Conservation (phyloP, 2,329 filamentous ascomycete genomes). For the Domatiomyces globalis region DNA sequence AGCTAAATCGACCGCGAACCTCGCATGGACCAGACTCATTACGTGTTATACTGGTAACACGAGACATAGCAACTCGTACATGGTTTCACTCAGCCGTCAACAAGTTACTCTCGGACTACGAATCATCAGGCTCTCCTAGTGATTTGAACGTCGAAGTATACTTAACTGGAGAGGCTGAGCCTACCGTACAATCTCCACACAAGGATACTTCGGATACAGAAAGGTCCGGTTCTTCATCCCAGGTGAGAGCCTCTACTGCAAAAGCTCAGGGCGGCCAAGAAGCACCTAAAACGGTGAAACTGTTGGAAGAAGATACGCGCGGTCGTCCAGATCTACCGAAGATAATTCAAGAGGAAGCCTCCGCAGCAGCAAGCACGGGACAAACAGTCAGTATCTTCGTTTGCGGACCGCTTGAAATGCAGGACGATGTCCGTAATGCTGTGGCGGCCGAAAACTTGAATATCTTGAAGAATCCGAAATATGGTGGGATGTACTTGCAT, state of each 20-base stretch:
- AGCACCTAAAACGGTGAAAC: constrained; percentile 9
- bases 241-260: too few relatives aligned
- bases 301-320: constrained; percentile 3
- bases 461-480: constrained; percentile 22
- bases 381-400: constrained; percentile 25
- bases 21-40: too few relatives aligned
- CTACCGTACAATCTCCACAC: not conserved
- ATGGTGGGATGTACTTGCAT: constrained; percentile 32
- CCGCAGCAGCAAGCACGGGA: constrained; percentile 9
- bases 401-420: constrained; percentile 34
- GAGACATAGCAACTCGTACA: constrained; percentile 22
- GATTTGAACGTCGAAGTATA: constrained; percentile 18
- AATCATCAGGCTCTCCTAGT: constrained; percentile 7
- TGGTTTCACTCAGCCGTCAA: constrained; percentile 25
- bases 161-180: constrained; percentile 18
- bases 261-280: too few relatives aligned
- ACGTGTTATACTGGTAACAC: constrained; percentile 25
- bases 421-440: constrained; percentile 35
- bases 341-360: constrained; percentile 17
- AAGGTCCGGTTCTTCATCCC: constrained; percentile 13
- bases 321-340: constrained; percentile 3
- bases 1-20: constrained; percentile 5
- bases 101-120: constrained; percentile 18
- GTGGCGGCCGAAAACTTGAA: constrained; percentile 30
- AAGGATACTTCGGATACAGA: constrained; percentile 1